A percentile compares a stretch with the other conserved stretches of the same genome.
Conservation (phyloP, 148 eudicot genomes). For the Vaccinium macrocarpon region DNA sequence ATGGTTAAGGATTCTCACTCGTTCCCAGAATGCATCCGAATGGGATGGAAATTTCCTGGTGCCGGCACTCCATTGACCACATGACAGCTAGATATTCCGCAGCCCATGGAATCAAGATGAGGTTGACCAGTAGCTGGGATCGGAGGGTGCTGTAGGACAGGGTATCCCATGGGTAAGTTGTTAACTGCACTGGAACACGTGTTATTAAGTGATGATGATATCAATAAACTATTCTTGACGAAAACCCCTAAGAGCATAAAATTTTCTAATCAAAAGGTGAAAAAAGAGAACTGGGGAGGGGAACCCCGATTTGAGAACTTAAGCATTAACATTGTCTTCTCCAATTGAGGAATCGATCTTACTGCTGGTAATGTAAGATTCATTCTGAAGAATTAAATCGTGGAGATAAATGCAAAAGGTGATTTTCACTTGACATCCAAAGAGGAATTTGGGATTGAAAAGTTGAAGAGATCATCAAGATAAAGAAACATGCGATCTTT, state of each 20-base stretch:
- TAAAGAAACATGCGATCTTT: not conserved
- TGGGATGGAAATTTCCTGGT: conserved; percentile 76
- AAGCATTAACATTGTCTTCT: not conserved
- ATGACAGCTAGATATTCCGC: conserved; percentile 74
- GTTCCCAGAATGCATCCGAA: conserved; percentile 84
- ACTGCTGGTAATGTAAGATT: conserved; percentile 1
- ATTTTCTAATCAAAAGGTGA: not conserved
- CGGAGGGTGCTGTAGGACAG: conserved; percentile 81
- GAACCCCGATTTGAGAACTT: not conserved
- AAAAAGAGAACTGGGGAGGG: conserved; percentile 5
- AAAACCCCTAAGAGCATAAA: not conserved
- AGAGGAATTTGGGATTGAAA: not conserved
- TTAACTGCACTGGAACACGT: conserved; percentile 67
- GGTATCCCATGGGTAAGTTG: conserved; percentile 98
- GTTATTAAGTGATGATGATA: conserved; percentile 31
- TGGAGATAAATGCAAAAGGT: not conserved
- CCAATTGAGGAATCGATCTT: not conserved
- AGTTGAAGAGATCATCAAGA: not conserved
- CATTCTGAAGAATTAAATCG: not conserved
- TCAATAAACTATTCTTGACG: not conserved
- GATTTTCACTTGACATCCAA: not conserved
- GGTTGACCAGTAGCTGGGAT: conserved; percentile 84
- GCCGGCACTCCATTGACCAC: conserved; percentile 98
- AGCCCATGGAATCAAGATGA: conserved; percentile 79
- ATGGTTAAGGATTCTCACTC: conserved; percentile 54